These are phyloP conservation scores for Backusella mclennaniae DNA, from an alignment of 192 early-diverging fungal species.

Conservation along the genomic window DNA sequence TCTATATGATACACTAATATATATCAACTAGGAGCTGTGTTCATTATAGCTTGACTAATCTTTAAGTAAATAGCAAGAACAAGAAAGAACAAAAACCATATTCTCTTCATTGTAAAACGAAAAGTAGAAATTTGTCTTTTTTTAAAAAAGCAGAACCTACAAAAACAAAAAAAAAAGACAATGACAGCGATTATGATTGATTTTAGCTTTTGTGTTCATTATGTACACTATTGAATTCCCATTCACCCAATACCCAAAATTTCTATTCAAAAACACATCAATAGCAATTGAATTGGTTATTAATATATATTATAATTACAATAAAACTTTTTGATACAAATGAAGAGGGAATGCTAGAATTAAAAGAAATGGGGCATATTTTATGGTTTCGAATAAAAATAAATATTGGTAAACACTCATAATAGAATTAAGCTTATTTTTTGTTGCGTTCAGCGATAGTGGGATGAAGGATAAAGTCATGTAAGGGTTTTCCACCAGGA, in stretches of 20 bases:
- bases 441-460: slow-evolving; percentile 5
- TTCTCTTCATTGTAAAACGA: no score
- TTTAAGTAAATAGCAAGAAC: no score
- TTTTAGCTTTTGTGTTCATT: no score
- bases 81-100: no score
- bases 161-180: no score
- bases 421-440: neutral
- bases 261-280: neutral
- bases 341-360: neutral
- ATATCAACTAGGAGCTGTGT: no score
- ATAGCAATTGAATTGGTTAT: neutral
- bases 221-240: neutral
- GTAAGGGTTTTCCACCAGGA: slow-evolving; percentile 88
- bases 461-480: slow-evolving; percentile 80
- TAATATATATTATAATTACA: neutral
- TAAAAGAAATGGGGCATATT: neutral
- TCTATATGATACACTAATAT: no score
- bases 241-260: neutral
- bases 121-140: no score
- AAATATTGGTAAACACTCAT: neutral
- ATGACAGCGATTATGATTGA: no score
- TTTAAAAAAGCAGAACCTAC: no score
- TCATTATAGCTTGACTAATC: no score
- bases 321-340: neutral
- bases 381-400: neutral